Evolutionary conservation across 2,329 filamentous ascomycete genomes (phyloP).

Genomic region (Epichloe aotearoae): DNA sequence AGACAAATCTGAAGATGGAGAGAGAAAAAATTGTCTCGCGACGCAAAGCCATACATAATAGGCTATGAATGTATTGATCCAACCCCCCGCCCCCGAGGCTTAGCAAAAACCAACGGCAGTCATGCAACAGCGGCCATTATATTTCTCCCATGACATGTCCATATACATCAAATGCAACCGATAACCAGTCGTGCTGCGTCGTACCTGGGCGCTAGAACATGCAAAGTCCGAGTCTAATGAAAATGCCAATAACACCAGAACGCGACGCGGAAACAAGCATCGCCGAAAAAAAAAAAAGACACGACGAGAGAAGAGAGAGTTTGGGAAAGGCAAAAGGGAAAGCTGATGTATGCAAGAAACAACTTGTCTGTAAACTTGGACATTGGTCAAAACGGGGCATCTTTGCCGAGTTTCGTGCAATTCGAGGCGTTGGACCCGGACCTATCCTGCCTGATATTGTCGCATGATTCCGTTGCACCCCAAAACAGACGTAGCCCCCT

Average conservation of each 20-base stretch:
- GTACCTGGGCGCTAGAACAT: neutral
- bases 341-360: neutral
- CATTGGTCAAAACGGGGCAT: too few relatives aligned
- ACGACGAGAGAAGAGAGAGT: neutral
- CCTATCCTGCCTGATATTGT: too few relatives aligned
- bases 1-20: neutral
- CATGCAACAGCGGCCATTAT: neutral
- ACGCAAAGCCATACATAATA: neutral
- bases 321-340: neutral
- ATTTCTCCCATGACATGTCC: neutral
- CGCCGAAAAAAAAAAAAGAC: neutral
- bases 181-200: neutral
- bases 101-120: neutral
- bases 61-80: neutral
- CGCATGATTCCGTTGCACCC: too few relatives aligned
- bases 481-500: too few relatives aligned
- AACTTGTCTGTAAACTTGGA: too few relatives aligned
- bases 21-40: neutral
- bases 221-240: neutral
- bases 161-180: neutral
- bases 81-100: neutral
- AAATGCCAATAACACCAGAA: neutral
- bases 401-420: too few relatives aligned
- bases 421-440: too few relatives aligned
- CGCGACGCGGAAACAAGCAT: neutral